Evolutionary conservation across 805 yeast genomes (phyloP).

Genomic region (Candida parachauliodes): DNA sequence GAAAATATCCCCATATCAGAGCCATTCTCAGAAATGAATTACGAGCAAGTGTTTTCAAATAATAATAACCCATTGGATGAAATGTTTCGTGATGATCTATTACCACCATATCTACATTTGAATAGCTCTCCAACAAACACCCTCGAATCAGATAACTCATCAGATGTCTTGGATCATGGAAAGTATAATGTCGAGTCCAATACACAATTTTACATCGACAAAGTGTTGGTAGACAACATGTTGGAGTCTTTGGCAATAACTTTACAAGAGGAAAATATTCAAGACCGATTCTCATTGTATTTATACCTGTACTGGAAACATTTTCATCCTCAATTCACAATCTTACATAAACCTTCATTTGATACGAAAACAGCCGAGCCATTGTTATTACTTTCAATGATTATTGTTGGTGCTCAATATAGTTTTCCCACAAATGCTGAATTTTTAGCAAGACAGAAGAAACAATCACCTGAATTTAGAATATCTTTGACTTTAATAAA

Average conservation of each 20-base stretch:
- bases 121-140: conserved; percentile 33
- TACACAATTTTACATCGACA: conserved; percentile 38
- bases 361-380: conserved; percentile 45
- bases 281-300: conserved; percentile 35
- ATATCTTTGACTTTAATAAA: conserved; percentile 47
- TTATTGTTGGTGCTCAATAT: conserved; percentile 53
- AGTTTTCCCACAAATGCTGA: conserved; percentile 13
- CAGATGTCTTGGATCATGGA: conserved; percentile 17
- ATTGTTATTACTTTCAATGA: conserved; percentile 51
- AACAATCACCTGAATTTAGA: conserved; percentile 31
- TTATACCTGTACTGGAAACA: conserved; percentile 50
- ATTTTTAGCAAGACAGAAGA: conserved; percentile 9
- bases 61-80: conserved; percentile 40
- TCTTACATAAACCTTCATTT: conserved; percentile 59
- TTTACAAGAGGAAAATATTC: conserved; percentile 20
- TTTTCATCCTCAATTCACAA: conserved; percentile 57
- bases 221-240: conserved; percentile 31
- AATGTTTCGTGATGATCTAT: conserved; percentile 14
- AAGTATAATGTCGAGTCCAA: conserved; percentile 22
- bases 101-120: conserved; percentile 6
- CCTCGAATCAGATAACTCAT: conserved; percentile 11
- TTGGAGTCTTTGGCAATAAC: conserved; percentile 23
- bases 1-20: not conserved
- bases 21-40: conserved; percentile 11
- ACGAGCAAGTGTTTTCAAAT: conserved; percentile 34